Base-by-base conservation (phyloP, 352 stramenopile species). In the Globisporangium recalcitrans region DNA sequence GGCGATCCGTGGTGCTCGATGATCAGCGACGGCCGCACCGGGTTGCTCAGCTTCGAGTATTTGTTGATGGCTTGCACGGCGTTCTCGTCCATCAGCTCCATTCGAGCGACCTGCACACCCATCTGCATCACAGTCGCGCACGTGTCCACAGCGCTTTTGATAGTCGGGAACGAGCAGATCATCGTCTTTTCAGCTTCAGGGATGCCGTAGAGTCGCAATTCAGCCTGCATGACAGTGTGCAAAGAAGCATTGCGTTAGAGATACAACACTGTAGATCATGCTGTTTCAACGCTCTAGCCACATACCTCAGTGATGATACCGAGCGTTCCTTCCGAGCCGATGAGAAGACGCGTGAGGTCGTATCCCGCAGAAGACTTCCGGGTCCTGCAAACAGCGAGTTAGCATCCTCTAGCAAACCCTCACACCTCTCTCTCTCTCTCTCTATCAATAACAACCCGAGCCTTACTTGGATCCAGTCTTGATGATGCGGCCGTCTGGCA, bases 351-450 rank as follows among this genome's bases (percentile, higher is more conserved):
- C 0, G 94, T 96, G 49, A 99, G 82, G 69, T 99, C 96, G 74
- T 99, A 99, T 3, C 97, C 97, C n/a, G 97, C 96, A 24, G 93
- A 97, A 16, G 88, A 97, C 78, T 99, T 99, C 58, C 96, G 82
- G 11, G 96, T 91, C 34, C 89, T 90, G 40, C 31, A 31, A 63
- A 48, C 8, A 51, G 47, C 27, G n/a, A 48, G 22, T 52, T 52
- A 42, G 24, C 14, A 44, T 65, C 0, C 19, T 26, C 36, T 19
- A n/a, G 13, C 36, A 42, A 42, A 42, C 46, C 42, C 36, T 24
- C 2, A 34, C 24, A 14, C 29, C 22, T 14, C 19, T 29, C 7
- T 10, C 24, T 21, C 24, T 3, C n/a, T n/a, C n/a, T n/a, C n/a
- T n/a, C n/a, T n/a, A 26, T 47, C 11, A 57, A 32, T 21, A 34